These are phyloP conservation scores for Wallemia ichthyophaga DNA, from an alignment of 1,284 basidiomycete species.

Conservation along the genomic window DNA sequence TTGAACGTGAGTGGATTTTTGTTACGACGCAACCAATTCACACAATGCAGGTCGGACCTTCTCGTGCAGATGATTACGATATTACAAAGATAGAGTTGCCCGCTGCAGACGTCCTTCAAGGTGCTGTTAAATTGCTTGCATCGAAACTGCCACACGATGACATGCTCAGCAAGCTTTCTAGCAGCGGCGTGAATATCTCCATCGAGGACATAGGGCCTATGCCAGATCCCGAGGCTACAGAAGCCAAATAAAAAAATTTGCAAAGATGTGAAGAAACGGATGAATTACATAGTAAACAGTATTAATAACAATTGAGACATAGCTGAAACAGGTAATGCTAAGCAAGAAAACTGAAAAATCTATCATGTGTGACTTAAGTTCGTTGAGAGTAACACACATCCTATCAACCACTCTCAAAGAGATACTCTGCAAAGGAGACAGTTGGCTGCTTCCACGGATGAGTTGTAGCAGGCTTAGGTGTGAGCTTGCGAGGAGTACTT, in stretches of 20 bases:
- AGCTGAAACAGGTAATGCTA: no score
- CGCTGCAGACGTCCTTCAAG: neutral
- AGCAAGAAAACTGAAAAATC: no score
- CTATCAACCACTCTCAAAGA: neutral
- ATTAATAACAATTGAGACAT: no score
- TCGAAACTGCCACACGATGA: neutral
- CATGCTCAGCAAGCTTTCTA: neutral
- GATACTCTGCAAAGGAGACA: neutral
- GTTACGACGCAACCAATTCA: neutral
- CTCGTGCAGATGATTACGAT: neutral
- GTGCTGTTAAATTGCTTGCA: neutral
- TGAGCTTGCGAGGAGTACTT: neutral
- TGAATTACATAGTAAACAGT: no score
- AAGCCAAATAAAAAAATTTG: neutral
- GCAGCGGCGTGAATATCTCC: neutral
- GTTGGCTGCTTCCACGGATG: neutral
- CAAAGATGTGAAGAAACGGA: neutral
- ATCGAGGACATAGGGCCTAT: neutral
- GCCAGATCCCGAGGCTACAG: neutral
- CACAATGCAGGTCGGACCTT: neutral
- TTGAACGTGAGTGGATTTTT: slow-evolving; percentile 27
- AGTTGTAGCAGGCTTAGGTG: neutral
- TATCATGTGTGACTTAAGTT: no score
- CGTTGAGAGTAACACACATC: neutral
- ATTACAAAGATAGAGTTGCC: neutral